Base-by-base conservation (phyloP, 805 yeast species). In the Babjeviella inositovora region DNA sequence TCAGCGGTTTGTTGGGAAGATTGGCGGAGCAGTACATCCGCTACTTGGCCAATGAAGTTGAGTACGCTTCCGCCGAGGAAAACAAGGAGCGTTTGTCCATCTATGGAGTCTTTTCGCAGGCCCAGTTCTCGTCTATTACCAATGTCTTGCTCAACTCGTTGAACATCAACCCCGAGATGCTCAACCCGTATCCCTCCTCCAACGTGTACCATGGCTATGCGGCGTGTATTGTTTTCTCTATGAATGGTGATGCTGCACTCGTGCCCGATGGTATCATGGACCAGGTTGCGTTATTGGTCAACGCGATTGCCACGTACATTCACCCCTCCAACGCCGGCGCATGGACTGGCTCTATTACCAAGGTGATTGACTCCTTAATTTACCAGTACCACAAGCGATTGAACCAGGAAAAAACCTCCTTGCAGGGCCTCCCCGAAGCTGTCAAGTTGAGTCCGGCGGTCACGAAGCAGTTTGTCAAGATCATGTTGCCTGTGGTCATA, bases 271-370 rank as follows among this genome's bases (percentile, higher is more conserved):
- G 70, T 5, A 55, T 71, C 12, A 41, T 74, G 33, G 64, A 56
- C 10, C 52, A 60, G 23, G 37, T 85, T 5, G 51, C 53, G 12
- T 57, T 68, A 0, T 50, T 79, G 14, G 34, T 76, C n/a, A 69
- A 70, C 25, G 69, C 93, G 0, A 53, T 84, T 5, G 74, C 67
- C 30, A 79, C 94, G 11, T 80, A 74, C 45, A 72, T 71, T 3
- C 96, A 90, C 43, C 98, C 98, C 5, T 84, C 97, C 0, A 85
- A 85, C 42, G 45, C 58, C n/a, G 97, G 95, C 0, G 60, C 62
- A n/a, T 85, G 97, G 96, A 64, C 93, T 1, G 46, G 61, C 14
- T 52, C 72, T 4, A 63, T 87, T 15, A 60, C 92, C 1, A 66
- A 66, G 27, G 60, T 79, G 14, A 51, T 77, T n/a, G 59, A 62